Evolutionary conservation across 2,329 filamentous ascomycete genomes (phyloP), one percentile per base, ranked within the genome.

Genomic region (Sporothrix pseudoabietina): DNA sequence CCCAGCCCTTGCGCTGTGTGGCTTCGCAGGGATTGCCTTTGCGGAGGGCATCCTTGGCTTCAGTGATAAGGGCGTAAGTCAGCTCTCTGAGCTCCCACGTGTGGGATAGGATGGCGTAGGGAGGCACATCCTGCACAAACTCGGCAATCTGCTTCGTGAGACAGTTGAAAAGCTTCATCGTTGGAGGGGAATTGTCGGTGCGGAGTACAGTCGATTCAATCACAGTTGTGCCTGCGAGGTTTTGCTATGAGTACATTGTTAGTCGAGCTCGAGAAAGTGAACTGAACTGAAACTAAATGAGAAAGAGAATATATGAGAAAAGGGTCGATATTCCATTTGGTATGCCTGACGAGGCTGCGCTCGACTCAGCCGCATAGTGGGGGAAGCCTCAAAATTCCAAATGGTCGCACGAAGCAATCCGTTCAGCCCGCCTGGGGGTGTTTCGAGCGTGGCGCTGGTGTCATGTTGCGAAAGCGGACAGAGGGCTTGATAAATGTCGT

Each of bases 31-130:
- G 19, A 35, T 41, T 65, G 59, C 59, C 59, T 26, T 70, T 47
- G 35, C 59, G 59, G 22, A 65, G 59, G 2, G 59, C 32, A 2
- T 65, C 59, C 6, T 49, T 26, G 63, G 41, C 14, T 1, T 47
- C 10, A 41, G 12, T 47, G 39, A 74, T 49, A 22, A 72, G 35
- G 4, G 26, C 19, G 19, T 75, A 74, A 0, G 49, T 61, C 32
- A 72, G 52, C 57, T 77, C 74, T 0, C 73, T 68, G 0, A 8
- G 2, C 5, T 69, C 72, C 74, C 76, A 77, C 0, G 74, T 76
- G 63, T 77, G 76, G 2, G 76, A 78, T 1, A 74, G 76, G 71
- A 77, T 78, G 71, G 69, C 74, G 41, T 78, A 78, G 0, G 54
- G 63, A 0, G 73, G 72, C 8, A 44, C 55, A 14, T 68, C 61